Conservation (phyloP, 805 yeast species). For the Debaryomyces tyrocola region DNA sequence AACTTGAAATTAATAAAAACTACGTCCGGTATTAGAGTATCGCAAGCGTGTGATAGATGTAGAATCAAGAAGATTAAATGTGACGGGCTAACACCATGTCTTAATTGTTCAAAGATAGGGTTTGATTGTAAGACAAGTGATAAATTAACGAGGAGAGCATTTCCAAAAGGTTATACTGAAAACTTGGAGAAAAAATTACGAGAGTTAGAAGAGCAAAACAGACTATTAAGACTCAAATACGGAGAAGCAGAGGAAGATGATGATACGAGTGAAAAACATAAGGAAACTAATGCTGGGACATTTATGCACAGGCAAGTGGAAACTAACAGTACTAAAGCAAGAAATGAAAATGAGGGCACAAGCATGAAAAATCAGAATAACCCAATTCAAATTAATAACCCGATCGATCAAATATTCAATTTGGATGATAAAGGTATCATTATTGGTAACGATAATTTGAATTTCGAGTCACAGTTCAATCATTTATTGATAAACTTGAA, state of each 20-base stretch:
- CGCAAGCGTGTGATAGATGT: conserved; percentile 84
- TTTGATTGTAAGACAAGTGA: conserved; percentile 72
- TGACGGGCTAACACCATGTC: conserved; percentile 71
- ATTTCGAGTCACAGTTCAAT: conserved; percentile 47
- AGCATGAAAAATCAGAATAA: conserved; percentile 4
- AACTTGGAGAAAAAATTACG: conserved; percentile 64
- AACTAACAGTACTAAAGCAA: background rate
- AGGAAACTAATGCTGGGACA: background rate
- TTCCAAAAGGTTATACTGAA: conserved; percentile 81
- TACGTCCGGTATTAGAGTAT: conserved; percentile 49
- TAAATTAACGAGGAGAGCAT: conserved; percentile 71
- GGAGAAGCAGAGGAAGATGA: conserved; percentile 10
- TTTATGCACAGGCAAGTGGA: background rate
- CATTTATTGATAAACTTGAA: conserved; percentile 43
- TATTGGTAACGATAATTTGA: conserved; percentile 45
- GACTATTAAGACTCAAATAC: conserved; percentile 35
- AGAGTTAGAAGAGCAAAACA: conserved; percentile 57
- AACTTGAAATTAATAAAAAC: conserved; percentile 40
- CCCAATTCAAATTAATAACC: conserved; percentile 36
- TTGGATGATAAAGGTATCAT: conserved; percentile 42
- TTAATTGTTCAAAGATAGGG: conserved; percentile 63
- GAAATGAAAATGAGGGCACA: conserved; percentile 9
- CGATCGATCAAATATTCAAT: conserved; percentile 46
- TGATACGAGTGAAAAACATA: background rate
- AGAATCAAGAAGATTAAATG: conserved; percentile 75